Conservation (phyloP, 2,329 filamentous ascomycete genomes). For the Talaromyces funiculosus region DNA sequence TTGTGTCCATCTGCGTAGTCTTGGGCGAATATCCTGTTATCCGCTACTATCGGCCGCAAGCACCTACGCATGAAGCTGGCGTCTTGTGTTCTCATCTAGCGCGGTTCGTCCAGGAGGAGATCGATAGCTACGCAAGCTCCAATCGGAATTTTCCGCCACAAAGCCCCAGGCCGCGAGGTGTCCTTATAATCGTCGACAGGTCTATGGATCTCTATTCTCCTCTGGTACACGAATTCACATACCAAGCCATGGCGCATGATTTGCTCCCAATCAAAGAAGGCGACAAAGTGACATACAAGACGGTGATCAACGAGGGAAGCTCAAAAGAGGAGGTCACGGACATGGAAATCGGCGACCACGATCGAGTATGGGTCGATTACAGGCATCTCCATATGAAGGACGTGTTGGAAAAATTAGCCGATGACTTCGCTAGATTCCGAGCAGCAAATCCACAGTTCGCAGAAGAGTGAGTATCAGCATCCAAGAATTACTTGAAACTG, state of each 20-base stretch:
- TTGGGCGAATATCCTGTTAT: slow-evolving; percentile 93
- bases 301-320: slow-evolving; percentile 68
- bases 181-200: slow-evolving; percentile 81
- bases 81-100: slow-evolving; percentile 85
- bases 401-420: slow-evolving; percentile 86
- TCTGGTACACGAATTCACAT: slow-evolving; percentile 91
- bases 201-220: slow-evolving; percentile 89
- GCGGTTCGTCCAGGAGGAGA: slow-evolving; percentile 81
- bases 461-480: slow-evolving; percentile 50
- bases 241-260: slow-evolving; percentile 97
- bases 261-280: slow-evolving; percentile 80
- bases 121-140: slow-evolving; percentile 82
- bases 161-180: slow-evolving; percentile 67
- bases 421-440: slow-evolving; percentile 88
- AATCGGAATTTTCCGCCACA: slow-evolving; percentile 76
- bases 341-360: slow-evolving; percentile 83
- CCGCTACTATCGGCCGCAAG: slow-evolving; percentile 76
- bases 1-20: slow-evolving; percentile 80
- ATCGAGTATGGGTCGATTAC: slow-evolving; percentile 93
- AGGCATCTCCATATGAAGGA: slow-evolving; percentile 97
- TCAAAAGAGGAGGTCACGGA: slow-evolving; percentile 73
- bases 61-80: slow-evolving; percentile 74
- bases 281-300: slow-evolving; percentile 82
- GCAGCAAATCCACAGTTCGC: slow-evolving; percentile 89
- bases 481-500: not conserved